phyloP scores from a whole-genome alignment of 1,284 basidiomycete species.

The Sporisorium iseilematis-ciliati region DNA sequence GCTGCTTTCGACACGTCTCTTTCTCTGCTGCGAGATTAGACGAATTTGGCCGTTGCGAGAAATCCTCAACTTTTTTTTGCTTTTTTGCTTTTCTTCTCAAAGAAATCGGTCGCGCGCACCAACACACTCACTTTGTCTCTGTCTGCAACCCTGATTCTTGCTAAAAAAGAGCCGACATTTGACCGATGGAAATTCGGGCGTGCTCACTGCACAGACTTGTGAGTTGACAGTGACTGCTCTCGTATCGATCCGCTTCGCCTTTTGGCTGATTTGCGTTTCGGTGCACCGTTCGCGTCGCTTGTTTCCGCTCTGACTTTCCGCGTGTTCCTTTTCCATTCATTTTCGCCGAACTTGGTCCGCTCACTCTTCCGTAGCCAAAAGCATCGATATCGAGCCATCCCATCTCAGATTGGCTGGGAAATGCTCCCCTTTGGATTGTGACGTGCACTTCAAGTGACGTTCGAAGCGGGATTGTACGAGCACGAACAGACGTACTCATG shows the following conservation, averaged over 20 bases:
- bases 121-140: too few species aligned
- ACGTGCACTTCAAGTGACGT: too few species aligned
- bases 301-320: neutral
- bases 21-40: neutral
- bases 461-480: too few species aligned
- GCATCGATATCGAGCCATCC: slow-evolving; percentile 2
- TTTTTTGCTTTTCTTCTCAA: slow-evolving; percentile 19
- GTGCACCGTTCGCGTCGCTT: slow-evolving; percentile 14
- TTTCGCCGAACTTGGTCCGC: slow-evolving; percentile 29
- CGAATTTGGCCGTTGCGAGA: slow-evolving; percentile 15
- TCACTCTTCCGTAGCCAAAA: neutral
- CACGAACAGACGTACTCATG: too few species aligned
- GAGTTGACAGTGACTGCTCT: neutral
- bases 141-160: neutral
- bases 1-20: slow-evolving; percentile 7
- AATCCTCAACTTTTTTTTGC: slow-evolving; percentile 12
- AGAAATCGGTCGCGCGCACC: neutral
- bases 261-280: neutral
- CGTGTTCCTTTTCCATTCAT: slow-evolving; percentile 9
- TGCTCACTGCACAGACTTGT: too few species aligned
- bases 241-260: slow-evolving; percentile 45
- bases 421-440: too few species aligned
- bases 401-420: neutral
- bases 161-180: slow-evolving; percentile 26
- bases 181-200: slow-evolving; percentile 34